Evolutionary conservation across 495 filamentous ascomycete genomes (phyloP), one percentile per base, ranked within the genome.

Genomic region (Hypoxylon rickii): DNA sequence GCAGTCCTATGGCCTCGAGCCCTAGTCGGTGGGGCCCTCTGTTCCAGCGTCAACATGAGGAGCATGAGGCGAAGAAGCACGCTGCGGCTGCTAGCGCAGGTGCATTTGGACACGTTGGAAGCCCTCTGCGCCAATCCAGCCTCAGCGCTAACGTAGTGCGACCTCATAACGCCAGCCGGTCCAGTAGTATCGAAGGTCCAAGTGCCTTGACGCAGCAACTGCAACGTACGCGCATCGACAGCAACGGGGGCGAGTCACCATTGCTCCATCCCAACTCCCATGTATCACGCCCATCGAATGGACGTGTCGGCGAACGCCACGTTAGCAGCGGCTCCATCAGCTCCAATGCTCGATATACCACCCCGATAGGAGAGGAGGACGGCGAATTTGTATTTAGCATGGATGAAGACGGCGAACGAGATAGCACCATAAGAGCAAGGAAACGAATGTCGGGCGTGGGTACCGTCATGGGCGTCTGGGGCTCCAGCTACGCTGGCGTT

Each of bases 111-210:
- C 91, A 96, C 58, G 87, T 97, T 43, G 94, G 95, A 17, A 97
- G 95, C 32, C 94, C 94, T 18, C 81, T 98, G 7, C 90, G 94
- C 37, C 95, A 96, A 70, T 94, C 93, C 7, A 66, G 80, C 77
- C 59, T 84, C 73, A 92, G 85, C 65, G 88, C 89, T 13, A 83
- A 85, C 33, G 73, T 87, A 15, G 82, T 84, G 39, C 64, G 63
- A 51, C 62, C 72, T 8, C 64, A 64, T 44, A 45, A 60, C 24
- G 51, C 64, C 8, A 70, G 57, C 33, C 68, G 66, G 43, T 76
- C 78, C 13, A 69, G 63, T 49, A 75, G 66, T 29, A 51, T 58
- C 42, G 76, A 78, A 51, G 83, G 83, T 2, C 79, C 89, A 61
- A 87, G 86, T 0, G 84, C 85, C 63, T 80, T 90, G 33, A 86